phyloP scores from a whole-genome alignment of 2,329 filamentous ascomycete genomes.

The Lasiodiplodia sp. region DNA sequence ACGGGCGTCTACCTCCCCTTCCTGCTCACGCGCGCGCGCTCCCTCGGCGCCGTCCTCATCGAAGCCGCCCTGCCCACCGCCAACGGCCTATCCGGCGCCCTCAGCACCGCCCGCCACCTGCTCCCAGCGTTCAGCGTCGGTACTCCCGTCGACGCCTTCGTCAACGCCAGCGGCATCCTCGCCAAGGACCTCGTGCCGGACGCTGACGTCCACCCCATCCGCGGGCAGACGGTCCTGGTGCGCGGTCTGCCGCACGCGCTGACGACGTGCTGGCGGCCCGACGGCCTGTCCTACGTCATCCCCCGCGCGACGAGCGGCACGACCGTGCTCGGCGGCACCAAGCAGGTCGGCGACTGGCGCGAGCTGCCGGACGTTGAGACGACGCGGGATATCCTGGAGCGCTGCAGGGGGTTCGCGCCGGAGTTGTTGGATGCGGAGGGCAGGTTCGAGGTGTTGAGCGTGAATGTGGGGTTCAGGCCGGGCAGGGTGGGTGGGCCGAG shows the following conservation, averaged over 20 bases:
- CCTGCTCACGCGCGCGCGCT: constrained; percentile 41
- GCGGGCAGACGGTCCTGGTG: constrained; percentile 57
- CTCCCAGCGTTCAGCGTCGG: not conserved
- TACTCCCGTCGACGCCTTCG: constrained; percentile 36
- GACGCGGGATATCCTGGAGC: constrained; percentile 47
- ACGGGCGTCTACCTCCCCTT: constrained; percentile 47
- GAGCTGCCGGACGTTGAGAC: constrained; percentile 41
- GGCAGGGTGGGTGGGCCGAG: constrained; percentile 53
- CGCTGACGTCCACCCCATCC: constrained; percentile 48
- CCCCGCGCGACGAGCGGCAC: constrained; percentile 50
- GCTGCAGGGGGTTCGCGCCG: constrained; percentile 44
- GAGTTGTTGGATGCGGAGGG: constrained; percentile 41
- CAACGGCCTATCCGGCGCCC: constrained; percentile 39
- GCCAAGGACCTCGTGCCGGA: constrained; percentile 48
- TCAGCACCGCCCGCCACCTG: constrained; percentile 32
- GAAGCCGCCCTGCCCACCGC: constrained; percentile 38
- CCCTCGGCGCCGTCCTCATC: constrained; percentile 39
- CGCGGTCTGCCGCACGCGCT: constrained; percentile 47
- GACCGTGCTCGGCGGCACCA: constrained; percentile 56
- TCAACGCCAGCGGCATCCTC: constrained; percentile 55
- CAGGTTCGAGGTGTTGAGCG: constrained; percentile 53
- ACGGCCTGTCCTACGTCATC: constrained; percentile 50
- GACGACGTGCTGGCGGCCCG: constrained; percentile 34
- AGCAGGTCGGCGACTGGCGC: constrained; percentile 48
- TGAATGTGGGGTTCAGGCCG: constrained; percentile 54